Evolutionary conservation across 495 filamentous ascomycete species (phyloP).

Genomic region (Penicillium argentinense): DNA sequence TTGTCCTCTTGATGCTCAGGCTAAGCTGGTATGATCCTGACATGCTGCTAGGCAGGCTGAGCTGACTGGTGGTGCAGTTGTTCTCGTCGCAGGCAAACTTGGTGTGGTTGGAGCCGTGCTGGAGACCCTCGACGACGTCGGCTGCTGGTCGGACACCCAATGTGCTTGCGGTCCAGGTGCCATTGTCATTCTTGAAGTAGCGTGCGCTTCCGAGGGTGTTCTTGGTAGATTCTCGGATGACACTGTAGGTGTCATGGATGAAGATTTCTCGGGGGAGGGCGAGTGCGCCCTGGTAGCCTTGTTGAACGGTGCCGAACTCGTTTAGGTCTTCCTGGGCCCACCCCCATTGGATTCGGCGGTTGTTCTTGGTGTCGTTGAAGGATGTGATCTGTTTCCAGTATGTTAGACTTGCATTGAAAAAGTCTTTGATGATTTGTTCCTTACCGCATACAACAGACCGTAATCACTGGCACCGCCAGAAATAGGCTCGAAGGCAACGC

Average conservation of each 20-base stretch:
- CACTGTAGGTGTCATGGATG: constrained; percentile 11
- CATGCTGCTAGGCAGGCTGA: constrained; percentile 1
- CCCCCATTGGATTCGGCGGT: constrained; percentile 19
- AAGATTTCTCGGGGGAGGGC: constrained; percentile 15
- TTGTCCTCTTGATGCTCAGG: constrained; percentile 10
- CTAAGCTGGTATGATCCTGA: constrained; percentile 12
- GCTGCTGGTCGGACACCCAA: constrained; percentile 13
- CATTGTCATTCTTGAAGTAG: constrained; percentile 8
- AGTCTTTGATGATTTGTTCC: not conserved
- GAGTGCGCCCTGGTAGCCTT: constrained; percentile 15
- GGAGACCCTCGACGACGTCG: constrained; percentile 15
- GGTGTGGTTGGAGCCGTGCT: constrained; percentile 6
- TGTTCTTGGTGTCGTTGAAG: constrained; percentile 19
- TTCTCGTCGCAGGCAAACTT: constrained; percentile 6
- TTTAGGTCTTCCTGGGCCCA: constrained; percentile 18
- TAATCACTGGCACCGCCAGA: constrained; percentile 17
- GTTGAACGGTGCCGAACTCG: constrained; percentile 13
- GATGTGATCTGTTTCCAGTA: constrained; percentile 2
- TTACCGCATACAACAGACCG: constrained; percentile 18
- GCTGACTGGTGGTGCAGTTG: constrained; percentile 1
- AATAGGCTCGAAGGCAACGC: constrained; percentile 14
- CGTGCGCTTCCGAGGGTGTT: constrained; percentile 4
- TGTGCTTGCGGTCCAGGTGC: constrained; percentile 19
- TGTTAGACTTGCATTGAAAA: not conserved
- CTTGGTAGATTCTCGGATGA: not conserved